Conservation (phyloP, 2,329 filamentous ascomycete species). For the Penicillium fuscoglaucum region DNA sequence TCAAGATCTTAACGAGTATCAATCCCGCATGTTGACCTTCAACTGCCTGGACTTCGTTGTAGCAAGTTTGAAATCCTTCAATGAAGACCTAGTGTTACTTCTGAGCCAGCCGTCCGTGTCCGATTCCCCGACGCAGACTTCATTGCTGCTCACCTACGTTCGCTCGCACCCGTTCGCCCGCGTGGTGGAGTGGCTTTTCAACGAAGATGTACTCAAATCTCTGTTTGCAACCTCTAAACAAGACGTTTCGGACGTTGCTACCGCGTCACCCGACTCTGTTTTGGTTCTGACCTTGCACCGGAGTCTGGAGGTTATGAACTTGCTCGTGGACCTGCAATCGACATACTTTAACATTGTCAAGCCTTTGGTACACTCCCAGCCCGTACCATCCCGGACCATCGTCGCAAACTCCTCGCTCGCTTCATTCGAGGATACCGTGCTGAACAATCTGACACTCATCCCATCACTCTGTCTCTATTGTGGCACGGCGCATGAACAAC, state of each 20-base stretch:
- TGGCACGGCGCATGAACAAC: conserved; percentile 74
- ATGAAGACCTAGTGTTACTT: conserved; percentile 86
- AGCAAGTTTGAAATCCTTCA: conserved; percentile 80
- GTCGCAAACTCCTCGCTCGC: conserved; percentile 75
- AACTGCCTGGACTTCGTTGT: conserved; percentile 82
- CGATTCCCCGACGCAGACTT: conserved; percentile 71
- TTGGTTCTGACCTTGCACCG: conserved; percentile 75
- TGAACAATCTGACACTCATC: conserved; percentile 76
- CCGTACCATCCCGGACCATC: conserved; percentile 57
- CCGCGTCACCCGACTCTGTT: conserved; percentile 73
- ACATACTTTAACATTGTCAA: conserved; percentile 89
- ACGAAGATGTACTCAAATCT: conserved; percentile 78
- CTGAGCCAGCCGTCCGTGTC: conserved; percentile 75
- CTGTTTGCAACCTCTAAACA: conserved; percentile 79
- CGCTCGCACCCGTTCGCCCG: conserved; percentile 88
- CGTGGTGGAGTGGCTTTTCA: conserved; percentile 98
- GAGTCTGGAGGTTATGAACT: conserved; percentile 79
- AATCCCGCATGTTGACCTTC: conserved; percentile 71
- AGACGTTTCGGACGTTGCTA: conserved; percentile 69
- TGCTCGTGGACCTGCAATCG: conserved; percentile 80
- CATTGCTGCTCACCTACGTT: conserved; percentile 76
- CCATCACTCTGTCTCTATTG: conserved; percentile 84
- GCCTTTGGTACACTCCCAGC: conserved; percentile 69
- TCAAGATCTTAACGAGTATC: conserved; percentile 66
- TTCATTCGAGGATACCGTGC: conserved; percentile 89